Evolutionary conservation across 164 flowering plant species (phyloP).

Genomic region (Vitis cinerea): DNA sequence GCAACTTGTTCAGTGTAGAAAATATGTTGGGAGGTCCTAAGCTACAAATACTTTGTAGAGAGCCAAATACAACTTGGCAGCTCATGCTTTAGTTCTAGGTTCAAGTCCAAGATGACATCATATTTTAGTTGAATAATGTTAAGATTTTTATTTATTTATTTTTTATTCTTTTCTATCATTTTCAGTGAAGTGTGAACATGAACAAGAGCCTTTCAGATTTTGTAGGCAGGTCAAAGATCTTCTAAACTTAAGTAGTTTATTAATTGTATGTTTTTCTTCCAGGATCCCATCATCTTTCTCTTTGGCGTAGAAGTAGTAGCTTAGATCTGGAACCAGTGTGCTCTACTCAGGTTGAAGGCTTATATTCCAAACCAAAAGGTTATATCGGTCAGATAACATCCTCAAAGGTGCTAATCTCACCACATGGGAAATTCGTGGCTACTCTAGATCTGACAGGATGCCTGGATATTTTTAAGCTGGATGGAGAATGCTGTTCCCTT

Average conservation of each 20-base stretch:
- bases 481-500: conserved; percentile 37
- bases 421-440: conserved; percentile 58
- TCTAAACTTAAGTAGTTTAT: neutral
- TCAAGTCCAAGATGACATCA: neutral
- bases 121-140: neutral
- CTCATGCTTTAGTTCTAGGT: neutral
- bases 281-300: conserved; percentile 64
- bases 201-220: neutral
- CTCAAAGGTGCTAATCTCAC: conserved; percentile 80
- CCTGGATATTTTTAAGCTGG: conserved; percentile 58
- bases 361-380: conserved; percentile 45
- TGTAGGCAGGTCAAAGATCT: neutral
- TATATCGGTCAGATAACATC: conserved; percentile 33
- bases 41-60: too few relatives aligned
- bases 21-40: too few relatives aligned
- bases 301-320: conserved; percentile 55
- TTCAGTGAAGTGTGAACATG: neutral
- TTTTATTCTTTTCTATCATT: neutral
- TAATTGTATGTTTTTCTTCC: conserved; percentile 19
- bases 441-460: conserved; percentile 64
- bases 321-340: conserved; percentile 44
- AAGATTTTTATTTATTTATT: too few relatives aligned
- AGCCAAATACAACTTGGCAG: neutral
- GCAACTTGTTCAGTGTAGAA: too few relatives aligned
- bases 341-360: conserved; percentile 58